Evolutionary conservation across 108 stramenopile species (phyloP).

Genomic region (Skeletonema tropicum): DNA sequence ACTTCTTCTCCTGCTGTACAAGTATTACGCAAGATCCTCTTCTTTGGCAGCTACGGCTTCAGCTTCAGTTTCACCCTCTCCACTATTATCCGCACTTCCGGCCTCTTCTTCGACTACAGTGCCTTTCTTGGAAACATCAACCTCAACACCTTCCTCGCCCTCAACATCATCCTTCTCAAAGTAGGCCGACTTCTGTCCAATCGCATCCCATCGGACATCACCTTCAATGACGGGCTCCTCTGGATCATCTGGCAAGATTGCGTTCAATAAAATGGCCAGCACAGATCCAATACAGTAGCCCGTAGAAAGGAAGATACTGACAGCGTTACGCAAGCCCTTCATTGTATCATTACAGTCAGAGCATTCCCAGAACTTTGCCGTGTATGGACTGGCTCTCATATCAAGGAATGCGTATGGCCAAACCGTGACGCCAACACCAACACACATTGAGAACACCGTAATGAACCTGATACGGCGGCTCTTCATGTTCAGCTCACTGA

Average conservation of each 20-base stretch:
- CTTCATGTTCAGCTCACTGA: constrained; percentile 52
- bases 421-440: constrained; percentile 74
- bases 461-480: constrained; percentile 67
- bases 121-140: background rate
- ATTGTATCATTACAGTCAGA: constrained; percentile 55
- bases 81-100: background rate
- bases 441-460: constrained; percentile 59
- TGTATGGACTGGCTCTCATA: constrained; percentile 63
- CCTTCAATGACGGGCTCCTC: constrained; percentile 26
- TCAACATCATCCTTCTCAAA: background rate
- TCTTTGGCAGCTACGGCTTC: background rate
- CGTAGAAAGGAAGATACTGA: constrained; percentile 69
- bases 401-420: constrained; percentile 75
- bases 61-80: background rate
- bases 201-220: constrained; percentile 17
- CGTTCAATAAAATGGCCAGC: constrained; percentile 61
- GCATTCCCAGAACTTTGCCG: constrained; percentile 67
- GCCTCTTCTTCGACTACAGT: background rate
- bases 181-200: constrained; percentile 5
- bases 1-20: no score
- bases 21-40: background rate
- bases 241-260: constrained; percentile 58
- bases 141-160: background rate
- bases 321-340: constrained; percentile 71
- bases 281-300: constrained; percentile 75